These are phyloP conservation scores for Trichoderma aggressivum DNA, from an alignment of 2,329 filamentous ascomycete species.

Conservation along the genomic window DNA sequence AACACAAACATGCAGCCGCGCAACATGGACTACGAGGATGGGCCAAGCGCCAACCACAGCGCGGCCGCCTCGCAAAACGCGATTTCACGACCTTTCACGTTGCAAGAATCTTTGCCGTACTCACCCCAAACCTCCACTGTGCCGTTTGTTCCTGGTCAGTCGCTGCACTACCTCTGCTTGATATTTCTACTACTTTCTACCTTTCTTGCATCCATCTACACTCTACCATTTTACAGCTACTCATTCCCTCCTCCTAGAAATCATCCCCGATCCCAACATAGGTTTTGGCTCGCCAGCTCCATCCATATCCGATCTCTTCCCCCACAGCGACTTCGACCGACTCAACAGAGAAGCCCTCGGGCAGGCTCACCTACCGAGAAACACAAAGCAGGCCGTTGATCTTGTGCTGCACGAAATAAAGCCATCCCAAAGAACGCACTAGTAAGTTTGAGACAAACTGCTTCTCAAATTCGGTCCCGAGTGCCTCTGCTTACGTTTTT, in stretches of 20 bases:
- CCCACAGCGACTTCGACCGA: slow-evolving; percentile 56
- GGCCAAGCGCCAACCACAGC: slow-evolving; percentile 28
- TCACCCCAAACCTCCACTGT: slow-evolving; percentile 78
- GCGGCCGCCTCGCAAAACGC: slow-evolving; percentile 25
- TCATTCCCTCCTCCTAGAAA: slow-evolving; percentile 44
- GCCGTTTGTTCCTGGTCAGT: slow-evolving; percentile 70
- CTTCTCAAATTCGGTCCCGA: slow-evolving; percentile 21
- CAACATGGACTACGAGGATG: slow-evolving; percentile 35
- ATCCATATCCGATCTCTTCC: slow-evolving; percentile 50
- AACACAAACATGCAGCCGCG: slow-evolving; percentile 28
- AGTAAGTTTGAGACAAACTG: slow-evolving; percentile 45
- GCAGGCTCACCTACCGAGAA: slow-evolving; percentile 57
- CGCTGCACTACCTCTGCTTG: not conserved
- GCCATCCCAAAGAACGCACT: slow-evolving; percentile 66
- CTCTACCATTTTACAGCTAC: not conserved
- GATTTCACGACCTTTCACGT: slow-evolving; percentile 51
- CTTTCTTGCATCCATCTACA: not conserved
- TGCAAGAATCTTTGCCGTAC: slow-evolving; percentile 76
- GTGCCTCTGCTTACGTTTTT: not conserved
- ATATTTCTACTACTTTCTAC: not conserved
- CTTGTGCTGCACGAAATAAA: slow-evolving; percentile 73
- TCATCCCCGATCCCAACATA: slow-evolving; percentile 63
- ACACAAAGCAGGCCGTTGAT: slow-evolving; percentile 67
- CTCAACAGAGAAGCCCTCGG: slow-evolving; percentile 68
- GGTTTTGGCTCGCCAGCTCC: slow-evolving; percentile 53